phyloP scores from a whole-genome alignment of 805 yeast genomes.

The Teunomyces cretensis region DNA sequence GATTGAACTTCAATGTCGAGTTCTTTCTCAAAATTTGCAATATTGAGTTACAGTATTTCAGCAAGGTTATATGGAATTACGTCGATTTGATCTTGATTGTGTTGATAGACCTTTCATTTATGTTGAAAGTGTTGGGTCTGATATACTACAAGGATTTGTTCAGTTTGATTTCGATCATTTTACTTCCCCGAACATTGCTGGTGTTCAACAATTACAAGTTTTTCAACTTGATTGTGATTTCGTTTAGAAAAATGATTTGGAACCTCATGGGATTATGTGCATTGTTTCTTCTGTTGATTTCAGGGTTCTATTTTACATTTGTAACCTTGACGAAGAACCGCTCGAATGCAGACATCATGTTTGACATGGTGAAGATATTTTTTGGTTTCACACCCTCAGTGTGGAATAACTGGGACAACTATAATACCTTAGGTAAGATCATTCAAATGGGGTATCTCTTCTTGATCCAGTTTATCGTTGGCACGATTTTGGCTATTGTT shows the following conservation, averaged over 20 bases:
- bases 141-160: constrained; percentile 31
- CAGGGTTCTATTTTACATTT: constrained; percentile 57
- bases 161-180: constrained; percentile 46
- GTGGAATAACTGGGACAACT: constrained; percentile 54
- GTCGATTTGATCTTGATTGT: constrained; percentile 44
- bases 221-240: constrained; percentile 50
- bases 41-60: constrained; percentile 47
- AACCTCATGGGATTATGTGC: constrained; percentile 50
- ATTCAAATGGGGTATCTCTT: constrained; percentile 52
- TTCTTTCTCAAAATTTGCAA: constrained; percentile 42
- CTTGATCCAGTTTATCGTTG: constrained; percentile 53
- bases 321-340: constrained; percentile 47
- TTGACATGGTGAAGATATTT: constrained; percentile 50
- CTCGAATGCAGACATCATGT: constrained; percentile 45
- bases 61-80: constrained; percentile 53
- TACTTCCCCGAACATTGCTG: constrained; percentile 50
- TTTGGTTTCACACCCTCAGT: constrained; percentile 63
- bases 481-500: constrained; percentile 56
- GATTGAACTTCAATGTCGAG: constrained; percentile 48
- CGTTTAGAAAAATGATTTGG: constrained; percentile 51
- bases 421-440: constrained; percentile 46
- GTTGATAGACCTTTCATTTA: constrained; percentile 35
- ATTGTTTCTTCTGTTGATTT: constrained; percentile 48
- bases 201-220: constrained; percentile 51
- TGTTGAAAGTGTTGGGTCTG: constrained; percentile 17